Conservation (phyloP, 139 green algal genomes). For the Ostreobium quekettii region DNA sequence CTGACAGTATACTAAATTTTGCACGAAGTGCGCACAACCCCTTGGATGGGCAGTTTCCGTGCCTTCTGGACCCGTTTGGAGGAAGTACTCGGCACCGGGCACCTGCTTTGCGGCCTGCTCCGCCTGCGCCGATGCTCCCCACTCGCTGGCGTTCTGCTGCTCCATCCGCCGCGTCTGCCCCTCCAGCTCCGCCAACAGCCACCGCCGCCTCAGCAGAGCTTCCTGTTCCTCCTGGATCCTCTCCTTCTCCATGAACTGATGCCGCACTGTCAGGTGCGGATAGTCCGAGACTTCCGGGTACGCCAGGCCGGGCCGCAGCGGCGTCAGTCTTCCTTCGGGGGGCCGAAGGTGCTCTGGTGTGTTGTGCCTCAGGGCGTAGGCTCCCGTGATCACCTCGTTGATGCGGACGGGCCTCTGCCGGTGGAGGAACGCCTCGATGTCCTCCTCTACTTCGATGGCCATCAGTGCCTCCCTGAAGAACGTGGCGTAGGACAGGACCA, state of each 20-base stretch:
- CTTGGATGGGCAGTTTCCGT: too few species aligned
- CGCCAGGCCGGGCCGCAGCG: neutral
- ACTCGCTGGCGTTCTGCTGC: neutral
- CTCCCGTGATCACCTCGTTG: too few species aligned
- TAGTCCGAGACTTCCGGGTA: neutral
- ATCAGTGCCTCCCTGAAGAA: too few species aligned
- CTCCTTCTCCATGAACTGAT: neutral
- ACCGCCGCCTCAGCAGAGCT: neutral
- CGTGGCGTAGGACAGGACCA: too few species aligned
- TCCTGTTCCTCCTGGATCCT: neutral
- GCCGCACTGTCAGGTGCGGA: neutral
- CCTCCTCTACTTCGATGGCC: too few species aligned
- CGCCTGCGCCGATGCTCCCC: neutral
- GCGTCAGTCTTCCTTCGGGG: neutral
- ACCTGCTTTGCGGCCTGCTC: neutral
- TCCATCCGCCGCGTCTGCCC: neutral
- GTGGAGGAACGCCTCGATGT: too few species aligned
- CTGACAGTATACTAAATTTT: too few species aligned
- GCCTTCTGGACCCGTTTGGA: too few species aligned
- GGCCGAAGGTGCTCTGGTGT: neutral
- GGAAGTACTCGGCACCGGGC: too few species aligned
- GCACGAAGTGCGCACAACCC: too few species aligned
- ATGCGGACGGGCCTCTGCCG: too few species aligned
- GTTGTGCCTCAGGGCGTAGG: too few species aligned
- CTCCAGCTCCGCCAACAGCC: neutral